A percentile compares a stretch with the other conserved stretches of the same genome.
These are phyloP conservation scores for Flaveria bidentis DNA, from an alignment of 129 eudicot genomes.

Conservation along the genomic window DNA sequence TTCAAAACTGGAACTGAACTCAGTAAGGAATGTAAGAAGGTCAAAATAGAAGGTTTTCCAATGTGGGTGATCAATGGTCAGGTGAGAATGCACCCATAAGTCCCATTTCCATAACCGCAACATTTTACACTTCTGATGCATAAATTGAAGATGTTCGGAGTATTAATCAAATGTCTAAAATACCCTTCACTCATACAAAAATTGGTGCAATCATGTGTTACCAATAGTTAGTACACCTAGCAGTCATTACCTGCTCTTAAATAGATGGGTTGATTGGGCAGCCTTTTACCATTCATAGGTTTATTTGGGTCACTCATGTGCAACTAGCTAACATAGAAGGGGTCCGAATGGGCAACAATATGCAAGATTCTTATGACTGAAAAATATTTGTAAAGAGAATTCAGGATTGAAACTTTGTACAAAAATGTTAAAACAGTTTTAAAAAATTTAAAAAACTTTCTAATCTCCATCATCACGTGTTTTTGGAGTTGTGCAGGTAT, in stretches of 20 bases:
- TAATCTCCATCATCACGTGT: background rate
- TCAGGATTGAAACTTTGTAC: no score
- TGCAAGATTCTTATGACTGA: no score
- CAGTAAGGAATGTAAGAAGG: conserved; percentile 56
- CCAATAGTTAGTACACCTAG: no score
- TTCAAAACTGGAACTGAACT: conserved; percentile 53
- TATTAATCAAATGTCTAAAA: background rate
- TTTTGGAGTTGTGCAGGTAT: conserved; percentile 47
- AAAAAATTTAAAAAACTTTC: no score
- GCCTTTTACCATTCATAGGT: no score
- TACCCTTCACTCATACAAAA: background rate
- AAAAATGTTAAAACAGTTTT: no score
- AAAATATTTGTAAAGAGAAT: no score
- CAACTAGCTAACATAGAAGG: background rate
- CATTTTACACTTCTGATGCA: background rate
- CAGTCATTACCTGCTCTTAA: background rate
- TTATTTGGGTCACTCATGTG: background rate
- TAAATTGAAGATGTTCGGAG: conserved; percentile 1
- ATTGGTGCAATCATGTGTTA: background rate
- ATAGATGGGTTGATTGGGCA: background rate
- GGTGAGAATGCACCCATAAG: conserved; percentile 39
- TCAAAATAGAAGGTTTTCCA: conserved; percentile 82
- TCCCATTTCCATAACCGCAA: background rate
- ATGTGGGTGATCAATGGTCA: conserved; percentile 92
- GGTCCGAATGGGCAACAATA: background rate